Conservation (phyloP, 306 rosid species). For the Ceratonia siliqua region DNA sequence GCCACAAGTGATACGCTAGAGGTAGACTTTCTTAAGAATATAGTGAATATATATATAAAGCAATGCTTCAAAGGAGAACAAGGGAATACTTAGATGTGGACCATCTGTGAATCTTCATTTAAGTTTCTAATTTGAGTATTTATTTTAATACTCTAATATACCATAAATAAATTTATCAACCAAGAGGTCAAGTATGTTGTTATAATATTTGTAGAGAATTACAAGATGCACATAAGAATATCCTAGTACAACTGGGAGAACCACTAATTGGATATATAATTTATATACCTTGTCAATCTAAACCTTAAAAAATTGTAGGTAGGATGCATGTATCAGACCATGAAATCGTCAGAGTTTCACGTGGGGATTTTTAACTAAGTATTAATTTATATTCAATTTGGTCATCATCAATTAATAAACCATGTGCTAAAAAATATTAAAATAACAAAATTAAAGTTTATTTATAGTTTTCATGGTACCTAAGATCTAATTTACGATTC, state of each 20-base stretch:
- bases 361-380: not conserved
- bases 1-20: no score
- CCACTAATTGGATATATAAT: not conserved
- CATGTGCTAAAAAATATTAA: not conserved
- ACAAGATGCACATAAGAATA: not conserved
- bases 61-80: not conserved
- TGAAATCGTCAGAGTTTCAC: conserved; percentile 2
- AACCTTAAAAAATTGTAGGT: not conserved
- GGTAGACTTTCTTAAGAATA: no score
- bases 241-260: not conserved
- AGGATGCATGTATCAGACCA: conserved; percentile 28
- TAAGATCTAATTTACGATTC: not conserved
- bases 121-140: not conserved
- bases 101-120: not conserved
- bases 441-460: not conserved
- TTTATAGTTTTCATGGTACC: not conserved
- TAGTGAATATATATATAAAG: not conserved
- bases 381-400: not conserved
- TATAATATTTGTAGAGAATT: no score
- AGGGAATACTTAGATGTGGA: not conserved
- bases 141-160: not conserved
- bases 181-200: not conserved
- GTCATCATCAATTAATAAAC: not conserved
- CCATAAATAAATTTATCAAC: not conserved
- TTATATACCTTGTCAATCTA: not conserved